Percentiles rank a stretch among this genome's conserved stretches.
Conservation (phyloP, 148 eudicot species). For the Limonium bicolor region DNA sequence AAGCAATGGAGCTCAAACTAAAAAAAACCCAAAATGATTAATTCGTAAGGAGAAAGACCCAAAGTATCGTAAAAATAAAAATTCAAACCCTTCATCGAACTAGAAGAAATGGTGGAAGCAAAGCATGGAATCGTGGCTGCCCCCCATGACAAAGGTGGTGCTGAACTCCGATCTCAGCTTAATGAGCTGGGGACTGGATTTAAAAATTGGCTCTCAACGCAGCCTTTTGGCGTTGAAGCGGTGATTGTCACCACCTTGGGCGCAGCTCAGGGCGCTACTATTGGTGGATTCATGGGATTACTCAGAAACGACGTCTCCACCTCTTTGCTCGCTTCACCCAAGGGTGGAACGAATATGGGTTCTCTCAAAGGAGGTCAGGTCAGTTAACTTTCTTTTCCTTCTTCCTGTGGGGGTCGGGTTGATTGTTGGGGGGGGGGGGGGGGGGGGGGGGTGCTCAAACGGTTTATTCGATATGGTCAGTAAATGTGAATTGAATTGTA, state of each 20-base stretch:
- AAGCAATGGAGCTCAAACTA: no score
- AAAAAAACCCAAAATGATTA: no score
- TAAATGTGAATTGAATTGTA: no score
- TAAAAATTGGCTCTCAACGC: constrained; percentile 43
- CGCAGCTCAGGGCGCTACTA: constrained; percentile 60
- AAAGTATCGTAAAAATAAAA: no score
- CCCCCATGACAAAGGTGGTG: no score
- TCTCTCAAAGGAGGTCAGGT: constrained; percentile 78
- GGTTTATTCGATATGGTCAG: no score
- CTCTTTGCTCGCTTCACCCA: constrained; percentile 25
- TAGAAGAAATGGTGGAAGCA: no score
- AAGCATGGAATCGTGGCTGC: no score
- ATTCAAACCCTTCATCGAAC: no score
- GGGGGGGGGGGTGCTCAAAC: no score
- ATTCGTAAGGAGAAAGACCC: no score
- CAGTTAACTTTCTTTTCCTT: background rate
- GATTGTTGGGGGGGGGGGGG: no score
- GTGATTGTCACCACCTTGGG: constrained; percentile 55
- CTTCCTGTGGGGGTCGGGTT: background rate
- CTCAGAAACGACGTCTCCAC: constrained; percentile 34
- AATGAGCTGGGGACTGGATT: constrained; percentile 38
- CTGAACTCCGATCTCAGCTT: constrained; percentile 38
- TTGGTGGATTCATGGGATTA: constrained; percentile 69
- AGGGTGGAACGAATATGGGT: constrained; percentile 34
- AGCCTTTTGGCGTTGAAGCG: constrained; percentile 58